Evolutionary conservation across 2,329 filamentous ascomycete species (phyloP), one percentile per base, ranked within the genome.

Genomic region (Xylariaceae sp.): DNA sequence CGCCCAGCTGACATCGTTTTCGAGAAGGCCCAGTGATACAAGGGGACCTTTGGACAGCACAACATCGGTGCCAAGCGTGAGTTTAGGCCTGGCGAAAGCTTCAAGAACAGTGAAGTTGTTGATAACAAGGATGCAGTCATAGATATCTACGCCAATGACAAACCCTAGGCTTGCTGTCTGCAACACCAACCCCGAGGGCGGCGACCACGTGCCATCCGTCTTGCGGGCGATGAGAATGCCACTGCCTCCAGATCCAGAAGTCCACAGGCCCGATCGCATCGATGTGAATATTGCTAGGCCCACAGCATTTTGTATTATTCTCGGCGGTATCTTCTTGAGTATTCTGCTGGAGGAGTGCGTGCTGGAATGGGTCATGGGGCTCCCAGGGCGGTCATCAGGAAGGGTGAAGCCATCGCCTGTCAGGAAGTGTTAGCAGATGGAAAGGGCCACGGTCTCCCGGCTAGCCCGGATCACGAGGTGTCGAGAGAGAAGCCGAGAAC

Each of bases 231-330:
- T 84, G 38, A 97, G 78, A 38, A 97, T 82, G 46, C 93, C 93
- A 51, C 90, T 93, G 38, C 93, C 93, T 28, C 92, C 92, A 14
- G 91, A 92, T 42, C 93, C 93, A 42, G 89, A 93, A 61, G 96
- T 80, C 89, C 92, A 96, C 31, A 97, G 75, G 12, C 93, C 93
- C 13, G 90, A 93, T 54, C 93, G 86, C 90, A 97, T 96, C 31
- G 90, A 96, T 1, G 92, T 96, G 74, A 97, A 97, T 60, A 97
- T 89, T 49, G 90, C 92, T 52, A 97, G 80, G 11, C 90, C 93
- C 60, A 93, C 90, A 28, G 92, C 91, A 72, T 94, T 89, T 66
- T 89, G 84, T 61, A 97, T 90, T 51, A 97, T 90, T 65, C 87
- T 81, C 51, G 86, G 76, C 0, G 93, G 93, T 28, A 97, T 97